Conservation (phyloP, 164 flowering plant genomes). For the Brasenia schreberi region DNA sequence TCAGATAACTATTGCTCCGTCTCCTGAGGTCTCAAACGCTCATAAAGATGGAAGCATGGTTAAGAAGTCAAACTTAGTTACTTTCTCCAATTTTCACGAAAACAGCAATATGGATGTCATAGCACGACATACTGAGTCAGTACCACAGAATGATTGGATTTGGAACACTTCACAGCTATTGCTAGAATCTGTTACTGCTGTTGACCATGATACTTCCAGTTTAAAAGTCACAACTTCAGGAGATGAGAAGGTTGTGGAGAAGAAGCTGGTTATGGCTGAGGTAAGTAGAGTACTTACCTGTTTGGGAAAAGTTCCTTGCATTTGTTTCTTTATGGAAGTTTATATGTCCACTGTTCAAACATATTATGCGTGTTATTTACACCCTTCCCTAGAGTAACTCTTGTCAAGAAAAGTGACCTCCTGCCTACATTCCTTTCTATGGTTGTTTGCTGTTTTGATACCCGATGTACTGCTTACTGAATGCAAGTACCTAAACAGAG, state of each 20-base stretch:
- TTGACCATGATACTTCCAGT: conserved; percentile 1
- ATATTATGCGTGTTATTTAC: no score
- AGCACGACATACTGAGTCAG: not conserved
- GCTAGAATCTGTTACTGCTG: conserved; percentile 6
- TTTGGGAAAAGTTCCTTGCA: no score
- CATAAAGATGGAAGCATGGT: conserved; percentile 1
- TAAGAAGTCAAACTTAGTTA: not conserved
- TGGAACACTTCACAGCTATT: conserved; percentile 6
- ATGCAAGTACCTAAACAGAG: no score
- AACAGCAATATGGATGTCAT: conserved; percentile 1
- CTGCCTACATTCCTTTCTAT: no score
- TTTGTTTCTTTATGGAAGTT: no score
- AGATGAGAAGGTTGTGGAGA: conserved; percentile 5
- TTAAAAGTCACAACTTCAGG: conserved; percentile 2
- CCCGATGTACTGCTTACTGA: no score
- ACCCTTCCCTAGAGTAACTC: no score
- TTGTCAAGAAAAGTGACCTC: no score
- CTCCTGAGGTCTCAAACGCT: not conserved
- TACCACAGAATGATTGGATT: conserved; percentile 1
- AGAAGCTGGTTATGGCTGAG: not conserved
- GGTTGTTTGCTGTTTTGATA: no score
- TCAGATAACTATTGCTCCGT: conserved; percentile 2
- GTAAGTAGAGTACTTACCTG: not conserved
- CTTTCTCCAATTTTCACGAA: not conserved
- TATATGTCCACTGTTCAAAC: no score